A percentile compares a stretch with the other conserved stretches of the same genome.
Conservation (phyloP, 345 rosid species). For the Viola odorata region DNA sequence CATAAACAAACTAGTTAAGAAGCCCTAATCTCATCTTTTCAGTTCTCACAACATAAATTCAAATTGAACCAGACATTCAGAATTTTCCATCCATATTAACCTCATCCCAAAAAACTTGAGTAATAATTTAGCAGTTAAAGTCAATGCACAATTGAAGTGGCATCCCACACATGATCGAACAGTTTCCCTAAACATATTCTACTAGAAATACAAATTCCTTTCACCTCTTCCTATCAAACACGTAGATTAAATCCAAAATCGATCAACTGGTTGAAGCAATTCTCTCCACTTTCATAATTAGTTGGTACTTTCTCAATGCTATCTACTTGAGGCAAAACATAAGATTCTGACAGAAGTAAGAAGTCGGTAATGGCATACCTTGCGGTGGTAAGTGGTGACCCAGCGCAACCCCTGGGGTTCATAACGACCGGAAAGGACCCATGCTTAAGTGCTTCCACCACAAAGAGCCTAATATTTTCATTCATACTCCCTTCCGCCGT, state of each 20-base stretch:
- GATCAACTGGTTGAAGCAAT: too few relatives aligned
- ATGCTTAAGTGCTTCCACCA: conserved; percentile 46
- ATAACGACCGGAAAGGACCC: conserved; percentile 84
- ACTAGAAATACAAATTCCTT: neutral
- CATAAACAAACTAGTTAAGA: conserved; percentile 35
- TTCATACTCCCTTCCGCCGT: conserved; percentile 76
- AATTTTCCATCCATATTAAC: conserved; percentile 4
- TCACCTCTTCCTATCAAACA: neutral
- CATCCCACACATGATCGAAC: too few relatives aligned
- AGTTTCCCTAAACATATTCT: too few relatives aligned
- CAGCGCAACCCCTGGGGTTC: conserved; percentile 99
- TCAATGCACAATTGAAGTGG: too few relatives aligned
- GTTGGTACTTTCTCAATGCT: too few relatives aligned
- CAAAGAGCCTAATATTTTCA: conserved; percentile 47
- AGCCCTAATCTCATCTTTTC: conserved; percentile 30
- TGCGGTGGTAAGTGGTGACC: conserved; percentile 82
- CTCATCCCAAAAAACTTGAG: neutral
- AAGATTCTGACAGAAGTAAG: too few relatives aligned
- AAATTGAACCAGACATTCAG: conserved; percentile 3
- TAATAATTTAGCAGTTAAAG: too few relatives aligned
- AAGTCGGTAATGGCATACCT: conserved; percentile 38
- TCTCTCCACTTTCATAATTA: too few relatives aligned
- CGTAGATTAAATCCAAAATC: neutral
- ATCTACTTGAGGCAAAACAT: too few relatives aligned
- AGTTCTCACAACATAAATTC: neutral